A percentile compares a stretch with the other conserved stretches of the same genome.
Conservation (phyloP, 2,329 filamentous ascomycete species). For the Cercospora sp. region DNA sequence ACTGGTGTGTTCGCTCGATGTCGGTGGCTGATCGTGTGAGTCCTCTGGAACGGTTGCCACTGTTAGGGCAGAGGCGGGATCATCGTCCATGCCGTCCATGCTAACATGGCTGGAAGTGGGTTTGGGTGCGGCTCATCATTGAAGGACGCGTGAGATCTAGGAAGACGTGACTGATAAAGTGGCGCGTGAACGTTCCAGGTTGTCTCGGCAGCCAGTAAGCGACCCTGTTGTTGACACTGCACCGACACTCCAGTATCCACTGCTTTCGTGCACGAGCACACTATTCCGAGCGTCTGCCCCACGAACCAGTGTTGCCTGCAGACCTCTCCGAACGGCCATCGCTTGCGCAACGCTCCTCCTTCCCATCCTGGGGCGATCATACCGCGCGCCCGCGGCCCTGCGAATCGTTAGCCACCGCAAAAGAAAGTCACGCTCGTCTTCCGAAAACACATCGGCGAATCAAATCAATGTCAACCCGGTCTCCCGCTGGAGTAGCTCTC, state of each 20-base stretch:
- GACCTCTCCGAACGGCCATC: background rate
- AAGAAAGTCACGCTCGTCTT: background rate
- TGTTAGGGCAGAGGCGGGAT: background rate
- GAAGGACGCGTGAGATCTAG: background rate
- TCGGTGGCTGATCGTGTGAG: slow-evolving; percentile 7
- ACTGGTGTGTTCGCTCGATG: slow-evolving; percentile 56
- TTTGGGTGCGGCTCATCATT: background rate
- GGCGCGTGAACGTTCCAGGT: background rate
- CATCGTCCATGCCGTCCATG: background rate
- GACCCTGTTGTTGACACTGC: background rate
- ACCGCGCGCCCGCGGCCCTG: background rate
- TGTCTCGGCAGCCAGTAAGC: background rate
- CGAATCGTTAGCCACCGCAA: background rate
- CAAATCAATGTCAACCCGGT: background rate
- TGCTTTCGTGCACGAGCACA: background rate
- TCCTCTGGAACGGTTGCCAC: background rate
- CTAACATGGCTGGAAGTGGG: background rate
- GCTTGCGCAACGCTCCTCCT: background rate
- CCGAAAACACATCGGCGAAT: background rate
- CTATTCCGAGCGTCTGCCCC: too few relatives aligned
- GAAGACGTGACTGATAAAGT: background rate
- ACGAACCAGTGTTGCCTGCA: too few relatives aligned
- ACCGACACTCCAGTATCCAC: background rate
- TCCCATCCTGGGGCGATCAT: too few relatives aligned
- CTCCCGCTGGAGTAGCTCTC: background rate